Evolutionary conservation across 2,329 filamentous ascomycete genomes (phyloP).

Genomic region (Diaporthe amygdali): DNA sequence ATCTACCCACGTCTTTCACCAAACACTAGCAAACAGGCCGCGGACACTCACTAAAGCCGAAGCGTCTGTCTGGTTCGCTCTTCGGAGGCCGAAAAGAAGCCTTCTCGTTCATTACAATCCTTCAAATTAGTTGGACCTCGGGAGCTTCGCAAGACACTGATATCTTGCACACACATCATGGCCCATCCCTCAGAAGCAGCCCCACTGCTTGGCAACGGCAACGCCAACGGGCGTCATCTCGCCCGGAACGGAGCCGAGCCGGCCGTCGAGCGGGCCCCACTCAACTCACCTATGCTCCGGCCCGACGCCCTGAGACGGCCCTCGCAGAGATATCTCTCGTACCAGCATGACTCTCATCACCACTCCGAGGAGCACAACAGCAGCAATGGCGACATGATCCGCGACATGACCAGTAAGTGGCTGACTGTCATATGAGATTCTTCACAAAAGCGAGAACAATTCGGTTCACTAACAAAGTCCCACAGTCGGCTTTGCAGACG

Average conservation of each 20-base stretch:
- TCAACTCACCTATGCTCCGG: conserved; percentile 13
- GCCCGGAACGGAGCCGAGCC: conserved; percentile 19
- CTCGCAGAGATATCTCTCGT: neutral
- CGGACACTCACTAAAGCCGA: neutral
- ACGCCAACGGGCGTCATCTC: neutral
- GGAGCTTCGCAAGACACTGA: neutral
- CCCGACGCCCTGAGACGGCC: conserved; percentile 21
- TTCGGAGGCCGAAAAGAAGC: neutral
- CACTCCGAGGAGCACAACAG: conserved; percentile 33
- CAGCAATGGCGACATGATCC: conserved; percentile 52
- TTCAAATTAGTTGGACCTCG: neutral
- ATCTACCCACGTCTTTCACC: neutral
- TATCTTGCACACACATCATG: conserved; percentile 14
- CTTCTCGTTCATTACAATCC: neutral
- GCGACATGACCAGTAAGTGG: conserved; percentile 62
- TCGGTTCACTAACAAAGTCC: neutral
- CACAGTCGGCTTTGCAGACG: conserved; percentile 73
- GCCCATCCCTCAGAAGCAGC: conserved; percentile 18
- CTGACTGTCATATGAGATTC: no score
- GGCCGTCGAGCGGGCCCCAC: conserved; percentile 20
- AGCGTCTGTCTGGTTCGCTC: neutral
- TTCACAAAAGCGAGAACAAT: neutral
- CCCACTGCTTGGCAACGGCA: conserved; percentile 20
- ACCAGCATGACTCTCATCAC: conserved; percentile 18
- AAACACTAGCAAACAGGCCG: neutral